Evolutionary conservation across 768 basidiomycete species (phyloP), one percentile per base, ranked within the genome.

Genomic region (Mycena epipterygia): DNA sequence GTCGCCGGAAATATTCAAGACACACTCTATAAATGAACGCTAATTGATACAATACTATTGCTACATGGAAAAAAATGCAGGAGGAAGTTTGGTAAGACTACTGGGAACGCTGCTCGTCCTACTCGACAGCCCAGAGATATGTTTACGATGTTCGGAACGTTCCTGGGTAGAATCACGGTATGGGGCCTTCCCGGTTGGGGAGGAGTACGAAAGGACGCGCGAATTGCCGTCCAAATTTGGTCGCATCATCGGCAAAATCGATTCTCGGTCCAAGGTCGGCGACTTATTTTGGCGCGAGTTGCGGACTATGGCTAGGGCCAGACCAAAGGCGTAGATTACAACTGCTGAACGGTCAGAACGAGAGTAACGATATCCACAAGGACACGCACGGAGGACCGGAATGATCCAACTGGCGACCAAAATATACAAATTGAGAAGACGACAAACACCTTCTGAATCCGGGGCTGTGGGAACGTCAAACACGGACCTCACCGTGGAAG

Each of bases 341-440:
- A 88, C 89, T 89, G 49, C 41, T 25, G 29, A 41, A 9, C 35
- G 29, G 48, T 78, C 65, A 52, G 23, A 48, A 48, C 48, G 42
- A 21, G 42, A 17, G 37, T 21, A 13, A 44, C 27, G 23, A 32
- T 27, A 29, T 44, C n/a, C 68, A 7, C 51, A 42, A n/a, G 23
- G 29, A 3, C 7, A 79, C 89, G 70, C 67, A 91, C 90, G 77
- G 48, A 90, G 75, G 4, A 77, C 77, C 27, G 90, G 90, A 57
- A 84, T 78, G 44, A 89, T 73, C 90, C 90, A 91, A 72, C 84
- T 87, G 46, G 82, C 83, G 1, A 88, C 73, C 57, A 89, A 67
- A 39, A 89, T 85, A 70, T 84, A 89, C 7, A 85, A 74, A 63
- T 84, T 83, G 41, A 89, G 78, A 12, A 88, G 77, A 61, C 80